Base-by-base conservation (phyloP, 1,139 yeast species). In the Geotrichum cucujoidarum region DNA sequence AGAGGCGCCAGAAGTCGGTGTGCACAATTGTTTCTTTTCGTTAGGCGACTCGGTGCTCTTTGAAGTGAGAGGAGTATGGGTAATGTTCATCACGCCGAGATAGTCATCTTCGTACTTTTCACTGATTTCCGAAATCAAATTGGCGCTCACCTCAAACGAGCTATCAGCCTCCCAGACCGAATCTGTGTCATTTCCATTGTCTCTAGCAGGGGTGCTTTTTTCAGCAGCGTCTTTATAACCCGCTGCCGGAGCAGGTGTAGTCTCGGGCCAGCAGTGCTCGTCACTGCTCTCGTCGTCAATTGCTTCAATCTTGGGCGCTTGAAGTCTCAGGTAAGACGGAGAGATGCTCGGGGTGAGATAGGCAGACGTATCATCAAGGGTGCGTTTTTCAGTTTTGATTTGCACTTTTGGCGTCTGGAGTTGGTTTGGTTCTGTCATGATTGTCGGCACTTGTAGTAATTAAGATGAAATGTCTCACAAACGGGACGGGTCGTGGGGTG, bases 91-190 rank as follows among this genome's bases (percentile, higher is more conserved):
- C 13, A 35, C 29, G 18, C 18, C 21, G 25, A 39, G 20, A 35
- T 39, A 39, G 35, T 39, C 43, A 39, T 39, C 35, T 27, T 35
- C 43, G 16, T 39, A 39, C 35, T 39, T 39, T 29, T 39, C 35
- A 14, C 30, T 21, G 25, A 39, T 39, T 25, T 39, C 43, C 10
- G 43, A 29, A 27, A 39, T 39, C 8, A 39, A 24, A 20, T 39
- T 39, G 35, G 43, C 14, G 16, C 34, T 39, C 11, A 39, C 43
- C 22, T 39, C 43, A 29, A 39, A 39, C 10, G 43, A 39, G 13
- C 27, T 29, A 31, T 39, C 43, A 13, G n/a, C 22, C 2, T 39
- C 43, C 43, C 43, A 39, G 3, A 17, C n/a, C 5, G 14, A 22
- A 2, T 39, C 43, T n/a, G 35, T 29, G 2, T 39, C 43, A 21